phyloP scores from a whole-genome alignment of 2,329 filamentous ascomycete species.

The Byssothecium circinans region DNA sequence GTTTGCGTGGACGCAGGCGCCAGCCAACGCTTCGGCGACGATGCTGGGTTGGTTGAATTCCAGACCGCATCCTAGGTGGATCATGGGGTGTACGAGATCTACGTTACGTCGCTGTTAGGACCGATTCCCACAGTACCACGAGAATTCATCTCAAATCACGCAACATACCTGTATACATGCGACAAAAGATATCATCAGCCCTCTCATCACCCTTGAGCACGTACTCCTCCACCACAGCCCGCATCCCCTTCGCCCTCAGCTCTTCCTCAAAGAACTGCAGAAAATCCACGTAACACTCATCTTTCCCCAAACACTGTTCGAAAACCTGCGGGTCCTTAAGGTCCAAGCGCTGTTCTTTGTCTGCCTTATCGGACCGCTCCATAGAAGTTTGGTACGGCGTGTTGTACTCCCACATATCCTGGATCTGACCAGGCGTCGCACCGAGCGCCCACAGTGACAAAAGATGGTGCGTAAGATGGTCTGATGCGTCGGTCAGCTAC shows the following conservation, averaged over 20 bases:
- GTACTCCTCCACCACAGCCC: constrained; percentile 12
- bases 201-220: constrained; percentile 8
- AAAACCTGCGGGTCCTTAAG: constrained; percentile 7
- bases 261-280: constrained; percentile 19
- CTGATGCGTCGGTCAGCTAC: constrained; percentile 1
- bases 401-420: constrained; percentile 13
- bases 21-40: no score
- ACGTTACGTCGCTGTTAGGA: no score
- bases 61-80: no score
- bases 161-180: constrained; percentile 1
- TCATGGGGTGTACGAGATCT: no score
- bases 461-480: constrained; percentile 26
- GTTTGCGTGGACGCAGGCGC: no score
- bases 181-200: constrained; percentile 18
- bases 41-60: no score
- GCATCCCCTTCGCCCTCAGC: constrained; percentile 14
- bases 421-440: constrained; percentile 14
- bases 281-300: constrained; percentile 13
- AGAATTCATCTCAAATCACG: no score
- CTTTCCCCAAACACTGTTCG: constrained; percentile 7
- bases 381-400: constrained; percentile 15
- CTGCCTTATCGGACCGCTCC: not conserved
- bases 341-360: not conserved
- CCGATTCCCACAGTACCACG: no score
- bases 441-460: constrained; percentile 20